Base-by-base conservation (phyloP, 176 grass and related monocot genomes). In the Miscanthus lutarioriparius region DNA sequence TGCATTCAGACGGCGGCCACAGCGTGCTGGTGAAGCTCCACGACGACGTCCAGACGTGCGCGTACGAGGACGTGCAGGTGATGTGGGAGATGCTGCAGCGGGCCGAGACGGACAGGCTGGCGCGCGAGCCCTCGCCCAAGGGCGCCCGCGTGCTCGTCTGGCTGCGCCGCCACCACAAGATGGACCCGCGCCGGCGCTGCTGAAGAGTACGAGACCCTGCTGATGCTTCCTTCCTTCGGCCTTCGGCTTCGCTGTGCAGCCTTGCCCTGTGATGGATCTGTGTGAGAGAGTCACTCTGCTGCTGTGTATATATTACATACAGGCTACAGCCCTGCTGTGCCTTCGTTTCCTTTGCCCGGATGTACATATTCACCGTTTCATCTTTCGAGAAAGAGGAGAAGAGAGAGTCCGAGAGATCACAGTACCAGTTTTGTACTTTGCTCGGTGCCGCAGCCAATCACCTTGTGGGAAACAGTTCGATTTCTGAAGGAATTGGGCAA, bases 51-150 rank as follows among this genome's bases (percentile, higher is more conserved):
- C 76, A 87, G 84, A 92, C 53, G 67, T 92, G 91, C 71, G 76
- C 80, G 71, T 92, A 89, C 85, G 65, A 87, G 67, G 91, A 92
- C 73, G 91, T 92, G 75, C 80, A 92, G 47, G 91, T 89, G 66
- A 92, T 92, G 91, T 92, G 91, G 91, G 91, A 92, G 72, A 92
- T 92, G 72, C 91, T 92, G 76, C 87, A 74, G 64, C 75, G 74
- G 5, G 81, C 91, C 37, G 84, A 92, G 76, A 83, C 64, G 35
- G 84, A 62, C 22, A 84, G 78, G 70, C 32, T 83, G 68, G 28
- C 82, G 28, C 22, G 67, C 68, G 75, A 36, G 44, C 74, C 84
- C 11, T 54, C 75, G 74, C 67, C 84, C 25, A 79, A 67, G 74
- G 44, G 79, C 44, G 67, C 83, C 33, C 53, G 79, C 3, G 73